Evolutionary conservation across 306 rosid species (phyloP).

Genomic region (Dicorynia guianensis): DNA sequence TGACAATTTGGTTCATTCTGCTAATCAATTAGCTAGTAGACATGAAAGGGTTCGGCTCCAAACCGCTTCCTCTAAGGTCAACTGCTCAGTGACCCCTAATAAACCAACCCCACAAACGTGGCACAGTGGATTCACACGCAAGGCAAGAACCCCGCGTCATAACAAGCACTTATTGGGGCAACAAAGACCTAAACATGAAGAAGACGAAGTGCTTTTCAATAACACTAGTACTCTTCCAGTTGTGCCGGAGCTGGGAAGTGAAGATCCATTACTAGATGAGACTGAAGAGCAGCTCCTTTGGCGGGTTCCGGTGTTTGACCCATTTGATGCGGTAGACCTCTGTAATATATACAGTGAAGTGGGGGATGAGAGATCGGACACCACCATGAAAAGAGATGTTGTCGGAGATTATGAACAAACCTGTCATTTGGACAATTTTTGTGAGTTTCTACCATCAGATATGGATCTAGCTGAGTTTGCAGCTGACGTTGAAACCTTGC

Average conservation of each 20-base stretch:
- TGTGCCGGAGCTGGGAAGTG: constrained; percentile 84
- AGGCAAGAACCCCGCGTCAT: constrained; percentile 79
- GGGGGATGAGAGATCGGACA: constrained; percentile 24
- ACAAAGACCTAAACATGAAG: constrained; percentile 41
- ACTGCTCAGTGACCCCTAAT: background rate
- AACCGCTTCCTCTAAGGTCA: constrained; percentile 55
- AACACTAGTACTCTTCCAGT: constrained; percentile 52
- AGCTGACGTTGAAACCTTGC: constrained; percentile 82
- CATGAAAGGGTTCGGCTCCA: constrained; percentile 85
- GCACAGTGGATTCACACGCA: constrained; percentile 82
- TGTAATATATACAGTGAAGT: constrained; percentile 45
- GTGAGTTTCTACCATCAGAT: constrained; percentile 65
- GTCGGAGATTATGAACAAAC: background rate
- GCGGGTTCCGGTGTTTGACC: constrained; percentile 78
- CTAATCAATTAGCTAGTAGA: constrained; percentile 76
- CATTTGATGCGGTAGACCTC: constrained; percentile 51
- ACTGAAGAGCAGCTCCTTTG: constrained; percentile 59
- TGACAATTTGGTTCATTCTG: constrained; percentile 80
- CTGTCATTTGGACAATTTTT: constrained; percentile 50
- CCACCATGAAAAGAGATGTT: constrained; percentile 24
- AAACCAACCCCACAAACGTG: constrained; percentile 57
- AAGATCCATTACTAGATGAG: constrained; percentile 47
- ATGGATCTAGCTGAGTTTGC: constrained; percentile 83
- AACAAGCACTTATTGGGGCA: constrained; percentile 43
- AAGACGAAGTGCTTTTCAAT: constrained; percentile 36